Base-by-base conservation (phyloP, 2,329 filamentous ascomycete species). In the Mycosphaerella arachidis region DNA sequence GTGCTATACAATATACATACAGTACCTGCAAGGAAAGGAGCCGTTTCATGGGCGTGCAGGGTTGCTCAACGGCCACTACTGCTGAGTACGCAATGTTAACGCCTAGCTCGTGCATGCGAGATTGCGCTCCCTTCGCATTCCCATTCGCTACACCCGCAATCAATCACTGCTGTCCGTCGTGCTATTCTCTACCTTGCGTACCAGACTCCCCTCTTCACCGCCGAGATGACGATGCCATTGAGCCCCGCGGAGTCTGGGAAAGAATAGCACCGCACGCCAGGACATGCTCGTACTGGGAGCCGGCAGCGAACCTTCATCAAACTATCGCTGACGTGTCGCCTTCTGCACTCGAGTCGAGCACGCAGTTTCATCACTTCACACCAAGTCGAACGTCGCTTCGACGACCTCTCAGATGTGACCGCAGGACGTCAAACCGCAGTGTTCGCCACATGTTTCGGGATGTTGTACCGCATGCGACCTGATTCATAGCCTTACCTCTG, bases 11-110 rank as follows among this genome's bases (percentile, higher is more conserved):
- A 3, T 24, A 24, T 3, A 24, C n/a, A 16, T 20, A 55, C 52
- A 33, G 57, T 48, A 48, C 33, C 13, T 54, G 52, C 52, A 51
- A 55, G 57, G 57, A 55, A 59, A 55, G 57, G 57, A 52, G 57
- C 57, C 16, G 30, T 35, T 59, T 24, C 40, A 43, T 43, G 35
- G 35, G 35, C 35, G 35, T 37, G 13, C 40, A 43, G 40, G 40
- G 40, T 43, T 18, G 13, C 40, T n/a, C 8, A n/a, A 43, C 40
- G 40, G 40, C 40, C 40, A 13, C 40, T 43, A 13, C 40, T 43
- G 40, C 40, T 43, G 40, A 43, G 18, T n/a, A 43, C 40, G 40
- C 40, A 18, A 43, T 43, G 40, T 16, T 3, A n/a, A 43, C 40
- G 35, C 40, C n/a, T 43, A 43, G 40, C 40, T 43, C 40, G 40